A percentile compares a stretch with the other conserved stretches of the same genome.
These are phyloP conservation scores for Scutellaria baicalensis DNA, from an alignment of 257 asterid species.

Conservation along the genomic window DNA sequence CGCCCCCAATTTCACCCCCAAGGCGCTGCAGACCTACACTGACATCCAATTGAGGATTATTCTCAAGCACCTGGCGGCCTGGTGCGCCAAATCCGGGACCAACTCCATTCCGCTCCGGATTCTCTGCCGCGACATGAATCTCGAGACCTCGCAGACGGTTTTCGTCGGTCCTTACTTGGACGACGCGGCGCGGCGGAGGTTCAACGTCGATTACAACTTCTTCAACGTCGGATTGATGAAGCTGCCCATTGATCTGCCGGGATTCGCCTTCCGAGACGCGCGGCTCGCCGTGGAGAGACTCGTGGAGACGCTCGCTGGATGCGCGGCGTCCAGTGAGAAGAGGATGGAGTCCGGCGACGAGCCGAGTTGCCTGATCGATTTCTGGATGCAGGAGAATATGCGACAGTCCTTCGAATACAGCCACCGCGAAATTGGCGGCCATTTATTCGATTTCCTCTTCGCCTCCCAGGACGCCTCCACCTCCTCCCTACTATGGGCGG, in stretches of 20 bases:
- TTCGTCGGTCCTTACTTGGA: slow-evolving; percentile 70
- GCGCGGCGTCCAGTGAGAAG: slow-evolving; percentile 57
- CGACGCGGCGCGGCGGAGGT: slow-evolving; percentile 40
- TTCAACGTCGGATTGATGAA: slow-evolving; percentile 85
- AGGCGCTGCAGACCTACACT: slow-evolving; percentile 61
- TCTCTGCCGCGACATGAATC: slow-evolving; percentile 74
- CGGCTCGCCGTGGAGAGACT: slow-evolving; percentile 56
- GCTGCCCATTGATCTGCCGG: slow-evolving; percentile 75
- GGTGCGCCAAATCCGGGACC: slow-evolving; percentile 27
- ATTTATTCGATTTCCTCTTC: slow-evolving; percentile 74
- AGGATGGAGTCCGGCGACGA: slow-evolving; percentile 49
- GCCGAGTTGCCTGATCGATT: slow-evolving; percentile 78
- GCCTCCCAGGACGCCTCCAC: slow-evolving; percentile 96
- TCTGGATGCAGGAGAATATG: slow-evolving; percentile 67
- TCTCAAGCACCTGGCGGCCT: slow-evolving; percentile 44
- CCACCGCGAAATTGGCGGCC: slow-evolving; percentile 55
- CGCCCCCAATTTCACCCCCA: slow-evolving; percentile 84
- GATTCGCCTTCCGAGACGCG: slow-evolving; percentile 87
- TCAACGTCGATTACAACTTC: slow-evolving; percentile 57
- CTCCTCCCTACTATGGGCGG: slow-evolving; percentile 75
- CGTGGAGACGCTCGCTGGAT: slow-evolving; percentile 45
- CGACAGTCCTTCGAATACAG: slow-evolving; percentile 26
- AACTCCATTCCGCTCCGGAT: slow-evolving; percentile 48
- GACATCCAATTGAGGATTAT: slow-evolving; percentile 59
- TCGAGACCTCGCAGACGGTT: slow-evolving; percentile 87